Evolutionary conservation across 1,284 basidiomycete genomes (phyloP).

Genomic region (Boletus albobrunnescens): DNA sequence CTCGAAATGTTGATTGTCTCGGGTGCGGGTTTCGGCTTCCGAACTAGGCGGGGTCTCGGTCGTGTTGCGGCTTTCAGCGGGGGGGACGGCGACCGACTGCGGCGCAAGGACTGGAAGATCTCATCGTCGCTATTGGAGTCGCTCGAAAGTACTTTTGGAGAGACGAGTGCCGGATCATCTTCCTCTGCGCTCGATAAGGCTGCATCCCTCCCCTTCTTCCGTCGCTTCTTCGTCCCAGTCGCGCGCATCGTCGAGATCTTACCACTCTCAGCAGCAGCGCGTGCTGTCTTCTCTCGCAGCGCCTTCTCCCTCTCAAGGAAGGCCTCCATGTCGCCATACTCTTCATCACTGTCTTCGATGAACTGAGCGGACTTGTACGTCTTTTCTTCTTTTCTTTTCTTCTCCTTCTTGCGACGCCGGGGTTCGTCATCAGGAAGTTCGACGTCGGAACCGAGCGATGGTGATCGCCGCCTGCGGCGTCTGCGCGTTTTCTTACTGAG

Average conservation of each 20-base stretch:
- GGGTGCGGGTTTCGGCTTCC: conserved; percentile 9
- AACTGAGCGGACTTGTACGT: conserved; percentile 86
- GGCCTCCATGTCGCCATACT: conserved; percentile 67
- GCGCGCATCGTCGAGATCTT: conserved; percentile 54
- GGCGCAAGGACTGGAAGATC: conserved; percentile 18
- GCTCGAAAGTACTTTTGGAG: conserved; percentile 4
- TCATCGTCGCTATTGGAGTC: conserved; percentile 26
- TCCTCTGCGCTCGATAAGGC: conserved; percentile 11
- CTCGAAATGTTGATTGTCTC: conserved; percentile 24
- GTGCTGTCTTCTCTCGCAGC: conserved; percentile 47
- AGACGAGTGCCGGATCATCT: conserved; percentile 1
- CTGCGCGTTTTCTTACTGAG: conserved; percentile 59
- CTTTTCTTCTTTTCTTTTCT: conserved; percentile 67
- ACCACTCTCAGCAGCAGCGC: conserved; percentile 44
- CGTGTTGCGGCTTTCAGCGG: conserved; percentile 14
- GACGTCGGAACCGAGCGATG: conserved; percentile 44
- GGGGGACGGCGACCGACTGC: conserved; percentile 27
- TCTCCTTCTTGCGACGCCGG: conserved; percentile 44
- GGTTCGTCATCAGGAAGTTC: conserved; percentile 44
- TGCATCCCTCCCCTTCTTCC: conserved; percentile 32
- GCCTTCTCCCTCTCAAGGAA: conserved; percentile 77
- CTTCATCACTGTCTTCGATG: conserved; percentile 85
- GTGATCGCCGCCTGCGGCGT: conserved; percentile 45
- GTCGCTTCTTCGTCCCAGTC: conserved; percentile 68
- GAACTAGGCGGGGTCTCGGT: conserved; percentile 31